phyloP scores from a whole-genome alignment of 2,329 filamentous ascomycete species.

The Xylaria sp. region DNA sequence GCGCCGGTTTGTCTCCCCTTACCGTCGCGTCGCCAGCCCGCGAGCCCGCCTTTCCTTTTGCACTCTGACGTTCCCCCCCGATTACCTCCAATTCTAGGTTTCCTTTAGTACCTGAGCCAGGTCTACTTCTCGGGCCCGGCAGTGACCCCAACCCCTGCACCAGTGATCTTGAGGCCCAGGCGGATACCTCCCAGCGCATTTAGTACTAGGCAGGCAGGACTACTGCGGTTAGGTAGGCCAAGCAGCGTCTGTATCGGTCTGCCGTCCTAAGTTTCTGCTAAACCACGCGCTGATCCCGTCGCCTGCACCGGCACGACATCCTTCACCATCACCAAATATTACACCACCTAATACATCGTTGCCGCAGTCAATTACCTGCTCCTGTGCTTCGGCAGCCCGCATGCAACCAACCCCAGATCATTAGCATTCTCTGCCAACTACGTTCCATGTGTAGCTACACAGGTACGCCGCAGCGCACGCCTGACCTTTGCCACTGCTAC shows the following conservation, averaged over 20 bases:
- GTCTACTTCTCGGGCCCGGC: conserved; percentile 29
- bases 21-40: conserved; percentile 9
- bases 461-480: conserved; percentile 10
- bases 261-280: conserved; percentile 18
- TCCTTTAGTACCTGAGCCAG: conserved; percentile 15
- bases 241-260: conserved; percentile 22
- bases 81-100: conserved; percentile 10
- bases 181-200: conserved; percentile 1
- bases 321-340: conserved; percentile 19
- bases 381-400: conserved; percentile 20
- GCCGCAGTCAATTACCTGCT: conserved; percentile 12
- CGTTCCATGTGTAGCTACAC: neutral
- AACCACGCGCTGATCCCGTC: conserved; percentile 37
- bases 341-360: conserved; percentile 2
- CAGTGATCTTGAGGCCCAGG: conserved; percentile 15
- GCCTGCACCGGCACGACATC: conserved; percentile 29
- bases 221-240: too few species aligned
- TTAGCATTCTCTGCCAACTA: neutral
- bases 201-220: too few species aligned
- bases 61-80: conserved; percentile 15
- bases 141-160: conserved; percentile 29
- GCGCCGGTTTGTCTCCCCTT: neutral
- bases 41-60: neutral
- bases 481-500: neutral
- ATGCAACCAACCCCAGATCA: conserved; percentile 21